Evolutionary conservation across 192 early-diverging fungal genomes (phyloP).

Genomic region (Gonapodya sp.): DNA sequence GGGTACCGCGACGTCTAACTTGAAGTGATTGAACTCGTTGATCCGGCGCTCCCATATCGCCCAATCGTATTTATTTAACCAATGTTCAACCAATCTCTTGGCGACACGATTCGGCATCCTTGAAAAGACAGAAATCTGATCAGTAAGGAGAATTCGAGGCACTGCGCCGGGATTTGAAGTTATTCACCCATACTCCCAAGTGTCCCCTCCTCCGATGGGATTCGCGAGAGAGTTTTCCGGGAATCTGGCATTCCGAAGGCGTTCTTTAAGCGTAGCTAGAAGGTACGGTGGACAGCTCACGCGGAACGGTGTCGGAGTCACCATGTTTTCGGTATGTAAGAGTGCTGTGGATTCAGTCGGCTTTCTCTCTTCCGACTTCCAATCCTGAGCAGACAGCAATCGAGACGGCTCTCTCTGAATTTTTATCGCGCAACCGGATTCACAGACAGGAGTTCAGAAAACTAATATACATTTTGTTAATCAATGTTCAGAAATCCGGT

Average conservation of each 20-base stretch:
- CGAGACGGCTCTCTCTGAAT: no score
- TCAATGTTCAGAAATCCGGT: no score
- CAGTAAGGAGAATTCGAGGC: neutral
- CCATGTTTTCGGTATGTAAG: no score
- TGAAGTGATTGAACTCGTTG: conserved; percentile 4
- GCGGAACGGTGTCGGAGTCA: neutral
- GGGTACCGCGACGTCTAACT: neutral
- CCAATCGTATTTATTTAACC: conserved; percentile 8
- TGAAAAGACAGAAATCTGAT: neutral
- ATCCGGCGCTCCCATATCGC: neutral
- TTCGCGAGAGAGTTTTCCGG: neutral
- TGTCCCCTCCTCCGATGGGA: neutral
- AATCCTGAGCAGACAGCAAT: no score
- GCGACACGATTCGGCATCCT: neutral
- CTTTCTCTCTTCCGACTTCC: no score
- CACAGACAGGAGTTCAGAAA: no score
- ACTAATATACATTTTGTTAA: no score
- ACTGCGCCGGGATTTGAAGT: neutral
- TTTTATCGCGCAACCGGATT: no score
- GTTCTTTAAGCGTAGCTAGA: neutral
- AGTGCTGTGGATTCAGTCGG: no score
- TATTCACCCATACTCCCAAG: neutral
- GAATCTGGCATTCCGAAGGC: neutral
- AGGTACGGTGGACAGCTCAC: neutral
- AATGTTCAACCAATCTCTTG: neutral